phyloP scores from a whole-genome alignment of 2,329 filamentous ascomycete genomes.

The Verticillium longisporum region DNA sequence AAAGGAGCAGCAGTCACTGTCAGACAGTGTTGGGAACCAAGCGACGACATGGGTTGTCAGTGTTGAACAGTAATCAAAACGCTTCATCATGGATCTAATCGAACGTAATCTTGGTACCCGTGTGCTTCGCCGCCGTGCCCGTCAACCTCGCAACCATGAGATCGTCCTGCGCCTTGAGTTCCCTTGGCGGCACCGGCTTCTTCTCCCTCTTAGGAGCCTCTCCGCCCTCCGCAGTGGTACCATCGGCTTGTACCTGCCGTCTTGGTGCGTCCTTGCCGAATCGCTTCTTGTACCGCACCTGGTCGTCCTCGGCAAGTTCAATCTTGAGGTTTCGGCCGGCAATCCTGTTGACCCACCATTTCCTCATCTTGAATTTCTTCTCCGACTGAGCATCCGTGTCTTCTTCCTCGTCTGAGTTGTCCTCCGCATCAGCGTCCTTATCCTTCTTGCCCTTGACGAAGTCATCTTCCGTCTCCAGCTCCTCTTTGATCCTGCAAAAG shows the following conservation, averaged over 20 bases:
- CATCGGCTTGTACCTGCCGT: constrained; percentile 17
- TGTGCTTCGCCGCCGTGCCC: constrained; percentile 69
- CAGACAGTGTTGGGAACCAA: not conserved
- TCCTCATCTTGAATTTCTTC: constrained; percentile 45
- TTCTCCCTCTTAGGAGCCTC: constrained; percentile 17
- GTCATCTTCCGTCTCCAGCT: constrained; percentile 55
- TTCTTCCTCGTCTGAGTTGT: constrained; percentile 26
- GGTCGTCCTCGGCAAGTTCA: constrained; percentile 89
- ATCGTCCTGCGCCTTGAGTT: constrained; percentile 36
- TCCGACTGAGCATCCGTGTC: constrained; percentile 19
- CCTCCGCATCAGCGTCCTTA: constrained; percentile 35
- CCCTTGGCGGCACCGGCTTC: constrained; percentile 31
- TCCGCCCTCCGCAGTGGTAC: constrained; percentile 10
- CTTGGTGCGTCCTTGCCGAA: constrained; percentile 67
- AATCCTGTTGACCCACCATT: constrained; percentile 83
- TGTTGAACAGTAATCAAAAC: not conserved
- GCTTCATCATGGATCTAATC: constrained; percentile 39
- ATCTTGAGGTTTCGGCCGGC: constrained; percentile 75
- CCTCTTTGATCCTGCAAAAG: constrained; percentile 65
- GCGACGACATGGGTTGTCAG: not conserved
- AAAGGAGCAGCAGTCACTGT: not conserved
- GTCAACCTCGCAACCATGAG: constrained; percentile 58
- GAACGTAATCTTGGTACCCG: constrained; percentile 79
- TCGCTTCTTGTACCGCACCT: constrained; percentile 86
- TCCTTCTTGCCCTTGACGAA: constrained; percentile 43